These are phyloP conservation scores for Gossypium trilobum DNA, from an alignment of 441 rosid species.

Conservation along the genomic window DNA sequence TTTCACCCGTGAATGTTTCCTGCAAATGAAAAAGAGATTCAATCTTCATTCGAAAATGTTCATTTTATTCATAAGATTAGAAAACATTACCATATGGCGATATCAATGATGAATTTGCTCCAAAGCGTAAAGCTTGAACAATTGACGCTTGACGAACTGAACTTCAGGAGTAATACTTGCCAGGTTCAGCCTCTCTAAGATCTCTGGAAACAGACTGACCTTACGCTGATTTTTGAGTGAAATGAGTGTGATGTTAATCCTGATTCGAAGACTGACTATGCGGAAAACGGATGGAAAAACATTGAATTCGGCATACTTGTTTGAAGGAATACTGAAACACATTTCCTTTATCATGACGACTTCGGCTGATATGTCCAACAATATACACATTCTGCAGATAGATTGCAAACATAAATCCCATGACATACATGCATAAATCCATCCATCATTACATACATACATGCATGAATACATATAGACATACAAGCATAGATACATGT, in stretches of 20 bases:
- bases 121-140: constrained; percentile 42
- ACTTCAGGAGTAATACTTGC: constrained; percentile 45
- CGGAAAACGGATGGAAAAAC: constrained; percentile 77
- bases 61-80: not conserved
- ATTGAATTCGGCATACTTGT: constrained; percentile 63
- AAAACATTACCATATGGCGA: constrained; percentile 42
- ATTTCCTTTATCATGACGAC: constrained; percentile 44
- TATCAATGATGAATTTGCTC: constrained; percentile 45
- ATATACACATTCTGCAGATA: constrained; percentile 51
- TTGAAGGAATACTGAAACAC: constrained; percentile 38
- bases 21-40: constrained; percentile 21
- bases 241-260: constrained; percentile 52
- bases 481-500: not conserved
- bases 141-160: constrained; percentile 37
- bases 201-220: constrained; percentile 32
- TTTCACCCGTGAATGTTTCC: constrained; percentile 78
- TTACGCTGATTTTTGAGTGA: constrained; percentile 54
- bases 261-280: constrained; percentile 58
- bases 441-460: not conserved
- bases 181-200: constrained; percentile 24
- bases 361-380: constrained; percentile 54
- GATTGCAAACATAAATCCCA: not conserved
- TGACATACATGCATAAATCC: not conserved
- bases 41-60: not conserved
- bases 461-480: not conserved